phyloP scores from a whole-genome alignment of 1,284 basidiomycete genomes.

The Megacollybia platyphylla region DNA sequence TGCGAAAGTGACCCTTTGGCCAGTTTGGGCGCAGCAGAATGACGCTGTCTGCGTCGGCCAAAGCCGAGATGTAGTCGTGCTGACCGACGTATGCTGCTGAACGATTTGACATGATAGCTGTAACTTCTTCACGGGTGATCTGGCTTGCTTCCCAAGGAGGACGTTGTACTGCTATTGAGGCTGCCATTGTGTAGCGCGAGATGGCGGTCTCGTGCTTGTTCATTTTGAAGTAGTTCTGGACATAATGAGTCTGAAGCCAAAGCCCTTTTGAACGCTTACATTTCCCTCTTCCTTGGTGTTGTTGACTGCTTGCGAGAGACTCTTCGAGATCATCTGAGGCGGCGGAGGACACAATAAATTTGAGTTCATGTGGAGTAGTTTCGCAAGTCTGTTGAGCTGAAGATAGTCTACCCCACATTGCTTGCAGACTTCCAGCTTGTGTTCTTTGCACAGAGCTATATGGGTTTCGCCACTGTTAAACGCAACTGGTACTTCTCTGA shows the following conservation, averaged over 20 bases:
- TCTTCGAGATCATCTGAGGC: constrained; percentile 62
- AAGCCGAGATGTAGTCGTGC: constrained; percentile 69
- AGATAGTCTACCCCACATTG: constrained; percentile 62
- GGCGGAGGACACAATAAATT: constrained; percentile 73
- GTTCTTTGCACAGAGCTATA: constrained; percentile 43
- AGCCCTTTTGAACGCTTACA: constrained; percentile 24
- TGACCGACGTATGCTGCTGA: constrained; percentile 76
- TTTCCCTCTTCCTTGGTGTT: constrained; percentile 86
- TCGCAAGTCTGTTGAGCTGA: constrained; percentile 60
- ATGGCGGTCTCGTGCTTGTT: constrained; percentile 70
- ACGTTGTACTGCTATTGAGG: constrained; percentile 71
- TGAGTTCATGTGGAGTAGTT: constrained; percentile 58
- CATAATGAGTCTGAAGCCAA: constrained; percentile 2
- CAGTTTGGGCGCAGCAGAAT: constrained; percentile 77
- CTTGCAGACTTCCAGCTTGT: constrained; percentile 60
- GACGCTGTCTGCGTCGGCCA: constrained; percentile 88
- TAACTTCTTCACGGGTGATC: constrained; percentile 81
- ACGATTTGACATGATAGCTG: constrained; percentile 82
- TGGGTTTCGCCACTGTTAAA: constrained; percentile 39
- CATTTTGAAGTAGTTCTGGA: constrained; percentile 69
- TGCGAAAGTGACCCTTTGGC: constrained; percentile 94
- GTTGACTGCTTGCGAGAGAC: constrained; percentile 61
- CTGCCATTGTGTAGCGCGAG: constrained; percentile 74
- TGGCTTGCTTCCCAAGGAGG: constrained; percentile 84
- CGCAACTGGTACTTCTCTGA: constrained; percentile 42